Evolutionary conservation across 176 grass and related monocot genomes (phyloP).

Genomic region (Cymbopogon citratus): DNA sequence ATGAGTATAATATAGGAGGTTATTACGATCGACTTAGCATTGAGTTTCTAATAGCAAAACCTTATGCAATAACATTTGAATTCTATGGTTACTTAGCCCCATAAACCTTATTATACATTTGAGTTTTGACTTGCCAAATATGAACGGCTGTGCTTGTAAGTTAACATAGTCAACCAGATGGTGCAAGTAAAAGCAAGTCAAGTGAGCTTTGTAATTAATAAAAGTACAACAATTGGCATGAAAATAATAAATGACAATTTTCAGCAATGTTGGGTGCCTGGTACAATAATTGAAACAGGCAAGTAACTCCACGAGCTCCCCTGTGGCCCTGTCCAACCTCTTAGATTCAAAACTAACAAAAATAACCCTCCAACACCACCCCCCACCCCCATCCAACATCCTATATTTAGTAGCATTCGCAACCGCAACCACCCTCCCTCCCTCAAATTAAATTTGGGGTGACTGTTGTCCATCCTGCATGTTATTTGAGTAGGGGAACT

Average conservation of each 20-base stretch:
- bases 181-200: neutral
- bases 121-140: neutral
- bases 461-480: neutral
- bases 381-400: neutral
- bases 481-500: neutral
- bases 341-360: neutral
- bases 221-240: conserved; percentile 5
- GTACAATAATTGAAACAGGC: neutral
- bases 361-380: neutral
- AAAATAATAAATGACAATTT: neutral
- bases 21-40: neutral
- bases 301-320: neutral
- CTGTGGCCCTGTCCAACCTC: neutral
- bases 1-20: neutral
- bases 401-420: neutral
- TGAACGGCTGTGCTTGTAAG: neutral
- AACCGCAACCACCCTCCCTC: neutral
- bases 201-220: neutral
- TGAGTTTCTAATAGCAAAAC: conserved; percentile 4
- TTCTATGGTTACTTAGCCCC: neutral
- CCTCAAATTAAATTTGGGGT: neutral
- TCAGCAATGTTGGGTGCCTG: neutral
- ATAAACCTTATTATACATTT: neutral
- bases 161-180: conserved; percentile 10
- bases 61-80: conserved; percentile 4